Conservation (phyloP, 352 stramenopile species). For the Phytopythium mirpurense region DNA sequence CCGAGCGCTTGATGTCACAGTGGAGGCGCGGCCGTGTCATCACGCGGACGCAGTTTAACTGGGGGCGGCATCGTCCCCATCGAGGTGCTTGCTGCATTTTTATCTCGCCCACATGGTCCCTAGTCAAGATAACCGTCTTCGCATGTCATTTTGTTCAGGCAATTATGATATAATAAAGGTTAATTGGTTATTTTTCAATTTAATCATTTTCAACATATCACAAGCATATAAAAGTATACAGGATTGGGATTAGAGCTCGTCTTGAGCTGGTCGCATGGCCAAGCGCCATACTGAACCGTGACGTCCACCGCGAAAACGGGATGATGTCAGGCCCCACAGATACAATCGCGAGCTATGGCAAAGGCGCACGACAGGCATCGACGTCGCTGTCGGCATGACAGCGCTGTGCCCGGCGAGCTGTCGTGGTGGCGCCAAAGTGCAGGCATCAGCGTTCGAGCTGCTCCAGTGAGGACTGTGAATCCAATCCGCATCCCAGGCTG, state of each 20-base stretch:
- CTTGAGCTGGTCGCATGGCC: constrained; percentile 12
- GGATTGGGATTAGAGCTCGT: background rate
- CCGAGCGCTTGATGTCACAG: constrained; percentile 4
- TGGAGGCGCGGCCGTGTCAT: constrained; percentile 3
- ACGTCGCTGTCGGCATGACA: background rate
- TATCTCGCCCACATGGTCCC: background rate
- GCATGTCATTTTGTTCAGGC: background rate
- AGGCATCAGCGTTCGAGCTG: too few relatives aligned
- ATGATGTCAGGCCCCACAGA: constrained; percentile 18
- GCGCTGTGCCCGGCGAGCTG: background rate
- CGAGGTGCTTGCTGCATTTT: background rate
- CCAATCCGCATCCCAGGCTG: too few relatives aligned
- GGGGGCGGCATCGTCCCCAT: background rate
- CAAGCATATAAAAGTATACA: background rate
- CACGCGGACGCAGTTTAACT: constrained; percentile 2
- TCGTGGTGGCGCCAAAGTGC: background rate
- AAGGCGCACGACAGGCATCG: background rate
- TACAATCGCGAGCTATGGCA: background rate
- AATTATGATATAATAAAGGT: background rate
- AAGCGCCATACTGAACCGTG: constrained; percentile 8
- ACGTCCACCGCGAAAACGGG: constrained; percentile 13
- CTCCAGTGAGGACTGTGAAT: too few relatives aligned
- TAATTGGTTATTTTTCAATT: too few relatives aligned
- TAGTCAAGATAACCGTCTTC: background rate
- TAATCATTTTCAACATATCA: too few relatives aligned